These are phyloP conservation scores for Hemisphaericaspora subhashii DNA, from an alignment of 1,139 yeast genomes.

Conservation along the genomic window DNA sequence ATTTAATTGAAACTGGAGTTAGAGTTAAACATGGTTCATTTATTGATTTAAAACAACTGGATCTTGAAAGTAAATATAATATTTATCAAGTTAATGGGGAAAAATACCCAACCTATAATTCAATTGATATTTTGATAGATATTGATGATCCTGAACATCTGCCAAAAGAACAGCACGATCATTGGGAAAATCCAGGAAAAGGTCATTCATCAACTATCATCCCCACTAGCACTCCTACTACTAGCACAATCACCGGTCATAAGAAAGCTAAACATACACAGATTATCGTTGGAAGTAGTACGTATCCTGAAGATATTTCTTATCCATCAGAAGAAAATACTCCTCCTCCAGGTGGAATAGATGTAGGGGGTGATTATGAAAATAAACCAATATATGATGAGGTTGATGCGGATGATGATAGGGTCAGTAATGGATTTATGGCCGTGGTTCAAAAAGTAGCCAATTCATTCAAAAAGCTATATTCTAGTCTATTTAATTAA, in stretches of 20 bases:
- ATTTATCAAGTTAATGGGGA: conserved; percentile 41
- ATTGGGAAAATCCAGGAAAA: background rate
- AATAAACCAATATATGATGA: conserved; percentile 1
- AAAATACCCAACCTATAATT: conserved; percentile 18
- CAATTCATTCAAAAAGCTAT: conserved; percentile 13
- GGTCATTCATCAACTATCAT: background rate
- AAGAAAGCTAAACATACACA: background rate
- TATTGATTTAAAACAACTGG: conserved; percentile 40
- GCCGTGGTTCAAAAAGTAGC: conserved; percentile 13
- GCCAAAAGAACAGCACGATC: background rate
- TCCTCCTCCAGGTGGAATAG: conserved; percentile 1
- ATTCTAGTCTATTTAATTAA: conserved; percentile 12
- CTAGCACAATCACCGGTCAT: background rate
- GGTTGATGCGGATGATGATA: background rate
- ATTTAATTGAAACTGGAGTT: conserved; percentile 50
- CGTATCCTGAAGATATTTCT: background rate
- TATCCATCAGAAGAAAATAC: conserved; percentile 1
- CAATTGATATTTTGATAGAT: conserved; percentile 24
- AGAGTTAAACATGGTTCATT: conserved; percentile 45
- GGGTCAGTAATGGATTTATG: conserved; percentile 6
- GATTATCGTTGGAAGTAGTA: background rate
- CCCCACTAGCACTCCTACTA: background rate
- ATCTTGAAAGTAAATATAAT: conserved; percentile 35
- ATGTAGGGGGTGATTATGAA: background rate
- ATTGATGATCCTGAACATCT: conserved; percentile 15